Base-by-base conservation (phyloP, 192 early-diverging fungal species). In the Gryganskiella cystojenkinii region DNA sequence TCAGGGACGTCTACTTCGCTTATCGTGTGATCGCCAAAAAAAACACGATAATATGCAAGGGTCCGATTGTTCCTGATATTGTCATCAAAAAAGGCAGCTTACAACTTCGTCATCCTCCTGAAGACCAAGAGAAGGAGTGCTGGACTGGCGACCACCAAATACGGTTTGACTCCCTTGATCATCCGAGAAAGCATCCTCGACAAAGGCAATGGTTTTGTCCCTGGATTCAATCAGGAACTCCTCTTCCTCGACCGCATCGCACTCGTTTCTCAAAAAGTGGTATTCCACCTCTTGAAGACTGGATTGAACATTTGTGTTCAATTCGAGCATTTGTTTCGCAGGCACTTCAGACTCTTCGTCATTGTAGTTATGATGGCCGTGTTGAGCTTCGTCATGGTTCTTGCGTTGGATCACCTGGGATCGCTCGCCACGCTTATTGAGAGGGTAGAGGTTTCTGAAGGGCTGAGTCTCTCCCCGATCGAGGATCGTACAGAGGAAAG, bases 31-130 rank as follows among this genome's bases (percentile, higher is more conserved):
- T 6, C 14, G 5, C 4, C 14, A 50, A 15, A 14, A 6, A 24
- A 50, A 50, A 50, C 19, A 5, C 19, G 19, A 5, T 4, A 50
- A 50, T n/a, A n/a, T 50, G 47, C 47, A 50, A 6, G 47, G 14
- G 47, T 22, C 22, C 19, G 47, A 50, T 53, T 66, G 6, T 20
- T 45, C 24, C 15, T 22, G n/a, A 52, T 50, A 13, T 27, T 49
- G 27, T 44, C 24, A 24, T n/a, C n/a, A n/a, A n/a, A n/a, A n/a
- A n/a, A n/a, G n/a, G n/a, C n/a, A n/a, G n/a, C 27, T 24, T 68
- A 78, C 73, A 45, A 78, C 74, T 69, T 78, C 74, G 30, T 78
- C 74, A 11, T 43, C 65, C 17, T 59, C 51, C 13, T 37, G 37
- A 19, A 62, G 45, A 27, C 35, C 44, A 22, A 20, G 9, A 46